Conservation (phyloP, 345 rosid genomes). For the Aquilaria sinensis region DNA sequence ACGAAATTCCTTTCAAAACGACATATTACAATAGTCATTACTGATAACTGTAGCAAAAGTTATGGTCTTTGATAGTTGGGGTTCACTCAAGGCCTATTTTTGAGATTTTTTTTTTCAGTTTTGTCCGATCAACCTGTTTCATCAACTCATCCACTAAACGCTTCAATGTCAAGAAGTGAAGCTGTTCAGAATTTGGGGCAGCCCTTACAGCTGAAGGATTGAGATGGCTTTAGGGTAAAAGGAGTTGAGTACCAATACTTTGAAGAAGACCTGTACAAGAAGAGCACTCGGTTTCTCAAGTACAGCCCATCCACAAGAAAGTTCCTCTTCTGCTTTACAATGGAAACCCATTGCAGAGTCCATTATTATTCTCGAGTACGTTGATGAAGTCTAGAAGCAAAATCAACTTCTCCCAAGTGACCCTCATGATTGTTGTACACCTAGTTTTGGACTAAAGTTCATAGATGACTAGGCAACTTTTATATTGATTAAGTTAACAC, state of each 20-base stretch:
- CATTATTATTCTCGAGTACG: constrained; percentile 17
- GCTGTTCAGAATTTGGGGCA: constrained; percentile 14
- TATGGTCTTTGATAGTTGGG: too few species aligned
- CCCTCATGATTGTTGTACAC: not conserved
- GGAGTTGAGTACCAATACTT: constrained; percentile 9
- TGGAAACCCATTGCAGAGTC: constrained; percentile 18
- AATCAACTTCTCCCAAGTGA: constrained; percentile 4
- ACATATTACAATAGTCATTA: too few species aligned
- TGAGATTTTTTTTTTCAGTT: too few species aligned
- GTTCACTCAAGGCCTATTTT: too few species aligned
- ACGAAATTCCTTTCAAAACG: too few species aligned
- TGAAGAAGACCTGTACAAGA: constrained; percentile 11
- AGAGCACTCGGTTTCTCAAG: constrained; percentile 20
- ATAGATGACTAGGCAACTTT: constrained; percentile 5
- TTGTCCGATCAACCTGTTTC: too few species aligned
- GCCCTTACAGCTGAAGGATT: constrained; percentile 13
- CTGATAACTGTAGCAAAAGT: too few species aligned
- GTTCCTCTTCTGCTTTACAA: constrained; percentile 21
- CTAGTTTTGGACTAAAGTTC: constrained; percentile 7
- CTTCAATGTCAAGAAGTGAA: constrained; percentile 10
- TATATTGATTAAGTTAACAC: too few species aligned
- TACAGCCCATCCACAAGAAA: constrained; percentile 21
- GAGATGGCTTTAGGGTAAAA: constrained; percentile 15
- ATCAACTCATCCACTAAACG: too few species aligned
- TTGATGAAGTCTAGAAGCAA: constrained; percentile 14